Conservation (phyloP, 257 asterid species). For the Knoxia roxburghii region DNA sequence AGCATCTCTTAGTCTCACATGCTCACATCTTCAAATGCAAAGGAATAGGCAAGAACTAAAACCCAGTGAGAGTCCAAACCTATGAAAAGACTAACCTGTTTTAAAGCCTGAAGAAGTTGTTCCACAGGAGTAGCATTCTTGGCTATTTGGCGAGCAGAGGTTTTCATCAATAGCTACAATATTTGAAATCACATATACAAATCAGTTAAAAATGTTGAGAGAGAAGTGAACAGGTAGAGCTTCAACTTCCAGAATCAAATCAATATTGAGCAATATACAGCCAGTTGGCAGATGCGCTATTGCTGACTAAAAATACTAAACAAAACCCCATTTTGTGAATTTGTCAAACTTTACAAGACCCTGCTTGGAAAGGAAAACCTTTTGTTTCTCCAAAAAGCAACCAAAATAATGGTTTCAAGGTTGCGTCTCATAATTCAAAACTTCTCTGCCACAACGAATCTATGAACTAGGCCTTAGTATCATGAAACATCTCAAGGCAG, state of each 20-base stretch:
- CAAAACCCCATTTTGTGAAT: neutral
- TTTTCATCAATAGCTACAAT: conserved; percentile 74
- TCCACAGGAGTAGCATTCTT: conserved; percentile 77
- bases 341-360: neutral
- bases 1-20: neutral
- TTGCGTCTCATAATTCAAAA: neutral
- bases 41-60: neutral
- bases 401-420: neutral
- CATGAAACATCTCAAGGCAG: neutral
- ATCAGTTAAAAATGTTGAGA: neutral
- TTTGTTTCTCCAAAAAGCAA: too few species aligned
- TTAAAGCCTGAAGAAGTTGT: conserved; percentile 66
- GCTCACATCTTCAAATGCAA: neutral
- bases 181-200: conserved; percentile 15
- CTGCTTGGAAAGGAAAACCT: neutral
- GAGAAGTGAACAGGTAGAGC: neutral
- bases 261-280: neutral
- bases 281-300: neutral
- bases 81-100: conserved; percentile 56
- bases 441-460: neutral
- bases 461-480: neutral
- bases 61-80: neutral
- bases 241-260: neutral
- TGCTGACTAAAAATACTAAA: neutral
- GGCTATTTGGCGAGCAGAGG: conserved; percentile 65